Evolutionary conservation across 1,284 basidiomycete genomes (phyloP), one percentile per base, ranked within the genome.

Genomic region (Cutaneotrichosporon cutaneum): DNA sequence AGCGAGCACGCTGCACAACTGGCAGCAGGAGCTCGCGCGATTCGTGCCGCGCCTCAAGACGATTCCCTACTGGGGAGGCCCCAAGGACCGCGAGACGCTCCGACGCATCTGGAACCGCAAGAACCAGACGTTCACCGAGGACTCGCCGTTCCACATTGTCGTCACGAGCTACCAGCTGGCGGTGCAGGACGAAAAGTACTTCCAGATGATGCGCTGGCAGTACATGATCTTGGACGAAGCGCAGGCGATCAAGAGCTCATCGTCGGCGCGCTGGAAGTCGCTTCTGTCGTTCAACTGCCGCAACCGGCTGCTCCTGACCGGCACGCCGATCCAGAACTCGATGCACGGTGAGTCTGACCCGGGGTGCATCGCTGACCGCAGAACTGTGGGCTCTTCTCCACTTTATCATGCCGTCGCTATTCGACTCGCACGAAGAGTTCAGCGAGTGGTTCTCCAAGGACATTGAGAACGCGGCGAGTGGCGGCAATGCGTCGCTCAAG

Each of bases 401-500:
- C 78, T 99, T 99, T 82, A 99, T 99, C 82, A 99, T 99, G 96
- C 96, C 96, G 1, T 94, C 90, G 74, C 82, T 99, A 58, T 99
- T 99, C 80, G 96, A 99, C 79, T 98, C 94, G 36, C 95, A 99
- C 75, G 94, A 99, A 74, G 96, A 99, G 81, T 99, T 99, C 82
- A 94, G 91, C 76, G 96, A 99, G 78, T 99, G 96, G 96, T 99
- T 99, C 81, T 97, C 95, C 26, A 98, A 98, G 79, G 96, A 99
- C 74, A 98, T 99, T 62, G 96, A 99, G 82, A 94, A 90, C 75
- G 91, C 91, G 21, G 93, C 83, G 84, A 92, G 92, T 69, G 88
- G 88, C 76, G 76, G 76, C 35, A 90, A 88, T 69, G 72, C 73
- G 14, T 70, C 69, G 35, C 84, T 99, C 70, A 98, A 97, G 76